Base-by-base conservation (phyloP, 495 filamentous ascomycete species). In the Podospora bellae-mahoneyi region DNA sequence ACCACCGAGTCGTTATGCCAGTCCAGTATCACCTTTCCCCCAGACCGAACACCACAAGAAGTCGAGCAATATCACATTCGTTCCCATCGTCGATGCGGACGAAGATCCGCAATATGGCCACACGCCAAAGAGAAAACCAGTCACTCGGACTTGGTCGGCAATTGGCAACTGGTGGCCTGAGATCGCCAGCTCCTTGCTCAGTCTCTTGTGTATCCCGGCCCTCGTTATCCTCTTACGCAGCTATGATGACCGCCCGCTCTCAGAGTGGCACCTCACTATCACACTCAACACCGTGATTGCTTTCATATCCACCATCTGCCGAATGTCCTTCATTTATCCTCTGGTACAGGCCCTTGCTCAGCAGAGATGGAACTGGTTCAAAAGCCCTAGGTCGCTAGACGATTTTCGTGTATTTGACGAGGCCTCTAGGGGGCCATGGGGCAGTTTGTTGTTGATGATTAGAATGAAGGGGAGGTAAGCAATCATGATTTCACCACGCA, bases 351-450 rank as follows among this genome's bases (percentile, higher is more conserved):
- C 60, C 60, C 16, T 62, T n/a, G 9, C 30, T 18, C 60, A 62
- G 15, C 27, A 32, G 60, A 28, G 27, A 62, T 62, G 60, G 60
- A 62, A 39, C 27, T 62, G 60, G 60, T 62, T 30, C 27, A 32
- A 27, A 15, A 62, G 0, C 5, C 27, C 60, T 5, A 27, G 60
- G 30, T 27, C 60, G 0, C 30, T 62, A 5, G 27, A 34, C 16
- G 27, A 62, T 34, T 62, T 61, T 9, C 20, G 27, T 30, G 60
- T 62, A 2, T 32, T 62, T 28, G 60, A 62, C 30, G 20, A 27
- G 18, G 60, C 30, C 23, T 26, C 7, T 4, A 27, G 23, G 23
- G 59, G 60, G 18, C 0, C 60, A 13, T 27, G 10, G 60, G 60
- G 60, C 2, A 62, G 60, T 20, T 2, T 62, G 19, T 26, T 18